These are phyloP conservation scores for Parathielavia appendiculata DNA, from an alignment of 495 filamentous ascomycete genomes.

Conservation along the genomic window DNA sequence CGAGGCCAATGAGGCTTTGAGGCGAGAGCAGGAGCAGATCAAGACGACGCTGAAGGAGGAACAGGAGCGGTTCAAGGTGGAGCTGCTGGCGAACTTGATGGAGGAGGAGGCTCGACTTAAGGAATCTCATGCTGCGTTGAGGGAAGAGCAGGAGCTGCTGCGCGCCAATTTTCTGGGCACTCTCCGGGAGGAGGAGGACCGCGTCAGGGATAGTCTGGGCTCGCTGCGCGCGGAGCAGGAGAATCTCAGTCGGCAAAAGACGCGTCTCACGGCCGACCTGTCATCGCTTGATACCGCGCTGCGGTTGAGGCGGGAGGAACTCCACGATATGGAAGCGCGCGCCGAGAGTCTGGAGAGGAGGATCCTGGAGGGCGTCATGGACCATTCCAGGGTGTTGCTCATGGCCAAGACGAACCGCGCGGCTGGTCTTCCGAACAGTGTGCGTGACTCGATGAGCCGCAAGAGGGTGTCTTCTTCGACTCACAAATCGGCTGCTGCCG, in stretches of 20 bases:
- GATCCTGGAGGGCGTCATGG: conserved; percentile 90
- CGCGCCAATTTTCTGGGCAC: conserved; percentile 57
- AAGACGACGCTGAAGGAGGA: conserved; percentile 28
- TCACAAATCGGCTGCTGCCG: conserved; percentile 10
- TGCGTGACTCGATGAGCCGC: conserved; percentile 56
- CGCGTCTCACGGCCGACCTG: conserved; percentile 72
- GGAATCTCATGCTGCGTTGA: conserved; percentile 57
- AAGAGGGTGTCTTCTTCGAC: conserved; percentile 53
- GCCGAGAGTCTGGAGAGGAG: conserved; percentile 84
- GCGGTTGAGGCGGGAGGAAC: conserved; percentile 80
- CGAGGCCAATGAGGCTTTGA: conserved; percentile 17
- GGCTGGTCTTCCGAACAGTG: conserved; percentile 19
- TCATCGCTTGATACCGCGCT: conserved; percentile 85
- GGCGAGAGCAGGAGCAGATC: conserved; percentile 20
- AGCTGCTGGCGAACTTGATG: conserved; percentile 61
- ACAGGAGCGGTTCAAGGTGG: conserved; percentile 27
- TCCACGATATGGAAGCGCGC: conserved; percentile 79
- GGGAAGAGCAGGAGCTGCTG: conserved; percentile 68
- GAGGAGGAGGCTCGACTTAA: conserved; percentile 75
- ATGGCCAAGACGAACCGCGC: conserved; percentile 53
- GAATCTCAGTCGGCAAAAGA: conserved; percentile 64
- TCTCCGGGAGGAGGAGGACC: conserved; percentile 39
- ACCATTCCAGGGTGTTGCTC: conserved; percentile 83
- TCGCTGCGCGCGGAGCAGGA: conserved; percentile 65
- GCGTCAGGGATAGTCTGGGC: conserved; percentile 36